phyloP scores from a whole-genome alignment of 2,329 filamentous ascomycete genomes.

The Geosmithia flava region DNA sequence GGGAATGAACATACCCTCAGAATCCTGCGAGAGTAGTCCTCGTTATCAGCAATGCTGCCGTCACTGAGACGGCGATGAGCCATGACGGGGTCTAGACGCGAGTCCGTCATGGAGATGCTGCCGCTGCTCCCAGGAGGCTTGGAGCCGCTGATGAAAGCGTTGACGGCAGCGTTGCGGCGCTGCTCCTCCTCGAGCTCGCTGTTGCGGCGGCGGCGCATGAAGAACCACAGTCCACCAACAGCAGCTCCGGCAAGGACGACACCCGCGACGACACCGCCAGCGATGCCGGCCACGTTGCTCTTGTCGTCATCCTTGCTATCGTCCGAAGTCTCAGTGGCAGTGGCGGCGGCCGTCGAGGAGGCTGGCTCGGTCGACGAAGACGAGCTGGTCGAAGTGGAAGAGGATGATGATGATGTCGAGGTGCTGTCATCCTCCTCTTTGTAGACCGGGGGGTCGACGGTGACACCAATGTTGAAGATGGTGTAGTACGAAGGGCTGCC shows the following conservation, averaged over 20 bases:
- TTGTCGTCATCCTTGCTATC: slow-evolving; percentile 7
- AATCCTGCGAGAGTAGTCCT: slow-evolving; percentile 93
- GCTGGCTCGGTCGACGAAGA: slow-evolving; percentile 5
- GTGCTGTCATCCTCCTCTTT: slow-evolving; percentile 7
- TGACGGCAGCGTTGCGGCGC: slow-evolving; percentile 67
- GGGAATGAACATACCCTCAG: slow-evolving; percentile 81
- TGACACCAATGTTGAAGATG: slow-evolving; percentile 37
- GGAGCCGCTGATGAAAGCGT: slow-evolving; percentile 56
- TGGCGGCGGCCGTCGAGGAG: slow-evolving; percentile 3
- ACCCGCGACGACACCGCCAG: slow-evolving; percentile 77
- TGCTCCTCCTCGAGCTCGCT: slow-evolving; percentile 74
- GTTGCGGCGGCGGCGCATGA: slow-evolving; percentile 63
- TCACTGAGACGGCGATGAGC: slow-evolving; percentile 77
- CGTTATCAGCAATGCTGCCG: slow-evolving; percentile 92
- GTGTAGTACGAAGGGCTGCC: slow-evolving; percentile 19
- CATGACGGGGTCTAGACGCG: slow-evolving; percentile 77
- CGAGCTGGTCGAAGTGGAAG: slow-evolving; percentile 5
- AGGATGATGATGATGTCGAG: slow-evolving; percentile 1
- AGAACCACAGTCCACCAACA: slow-evolving; percentile 59
- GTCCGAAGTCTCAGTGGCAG: slow-evolving; percentile 8
- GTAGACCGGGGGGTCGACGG: slow-evolving; percentile 23
- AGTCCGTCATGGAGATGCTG: slow-evolving; percentile 62
- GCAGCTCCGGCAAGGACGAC: slow-evolving; percentile 57
- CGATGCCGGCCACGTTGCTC: slow-evolving; percentile 66
- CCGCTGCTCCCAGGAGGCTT: slow-evolving; percentile 52